A percentile compares a stretch with the other conserved stretches of the same genome.
Conservation (phyloP, 495 filamentous ascomycete species). For the Xylaria cubensis region DNA sequence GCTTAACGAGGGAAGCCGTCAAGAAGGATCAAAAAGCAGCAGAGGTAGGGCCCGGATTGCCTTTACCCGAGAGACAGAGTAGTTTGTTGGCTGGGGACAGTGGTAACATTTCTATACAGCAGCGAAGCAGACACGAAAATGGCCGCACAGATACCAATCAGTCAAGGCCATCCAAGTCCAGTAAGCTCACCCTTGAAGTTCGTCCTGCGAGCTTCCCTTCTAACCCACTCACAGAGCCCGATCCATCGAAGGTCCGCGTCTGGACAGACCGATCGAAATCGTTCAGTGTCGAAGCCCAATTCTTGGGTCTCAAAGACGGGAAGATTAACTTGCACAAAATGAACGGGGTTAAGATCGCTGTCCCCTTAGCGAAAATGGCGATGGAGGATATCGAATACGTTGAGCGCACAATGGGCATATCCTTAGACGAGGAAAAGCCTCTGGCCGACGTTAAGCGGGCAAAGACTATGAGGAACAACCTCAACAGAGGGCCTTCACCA, state of each 20-base stretch:
- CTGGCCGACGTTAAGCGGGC: constrained; percentile 75
- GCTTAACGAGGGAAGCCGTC: constrained; percentile 76
- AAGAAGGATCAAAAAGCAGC: constrained; percentile 65
- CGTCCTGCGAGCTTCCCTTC: neutral
- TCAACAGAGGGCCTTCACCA: constrained; percentile 36
- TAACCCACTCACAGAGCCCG: constrained; percentile 67
- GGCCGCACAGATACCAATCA: constrained; percentile 55
- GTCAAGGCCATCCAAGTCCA: constrained; percentile 67
- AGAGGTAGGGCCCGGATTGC: constrained; percentile 80
- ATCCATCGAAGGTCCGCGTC: constrained; percentile 79
- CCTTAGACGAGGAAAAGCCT: constrained; percentile 95
- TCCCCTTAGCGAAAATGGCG: constrained; percentile 94
- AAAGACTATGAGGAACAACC: constrained; percentile 37
- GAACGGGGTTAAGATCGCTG: constrained; percentile 98
- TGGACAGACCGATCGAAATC: constrained; percentile 96
- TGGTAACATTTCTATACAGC: constrained; percentile 66
- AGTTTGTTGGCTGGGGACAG: constrained; percentile 63
- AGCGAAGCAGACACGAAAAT: constrained; percentile 75
- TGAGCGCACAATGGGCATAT: constrained; percentile 82
- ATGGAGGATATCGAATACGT: constrained; percentile 94
- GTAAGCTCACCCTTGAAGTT: constrained; percentile 58
- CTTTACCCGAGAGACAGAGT: constrained; percentile 71
- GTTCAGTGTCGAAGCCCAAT: constrained; percentile 97
- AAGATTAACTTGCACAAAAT: constrained; percentile 98
- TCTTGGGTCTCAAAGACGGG: constrained; percentile 88